These are phyloP conservation scores for Amborella trichopoda DNA, from an alignment of 164 flowering plant species.

Conservation along the genomic window DNA sequence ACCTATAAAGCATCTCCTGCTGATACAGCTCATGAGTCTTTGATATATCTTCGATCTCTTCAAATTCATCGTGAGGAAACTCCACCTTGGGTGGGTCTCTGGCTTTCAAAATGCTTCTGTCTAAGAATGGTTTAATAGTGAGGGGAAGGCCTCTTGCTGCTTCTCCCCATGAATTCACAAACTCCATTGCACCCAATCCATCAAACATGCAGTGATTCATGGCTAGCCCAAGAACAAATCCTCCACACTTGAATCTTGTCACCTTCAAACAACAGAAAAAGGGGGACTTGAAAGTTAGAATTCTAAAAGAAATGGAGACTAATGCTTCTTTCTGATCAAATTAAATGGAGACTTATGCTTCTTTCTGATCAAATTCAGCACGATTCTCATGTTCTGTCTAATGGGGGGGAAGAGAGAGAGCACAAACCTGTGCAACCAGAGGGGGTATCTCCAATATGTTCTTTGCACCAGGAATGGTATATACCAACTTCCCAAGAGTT, in stretches of 20 bases:
- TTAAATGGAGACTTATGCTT: too few species aligned
- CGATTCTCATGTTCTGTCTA: too few species aligned
- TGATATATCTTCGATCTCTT: slow-evolving; percentile 63
- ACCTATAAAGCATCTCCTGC: slow-evolving; percentile 47
- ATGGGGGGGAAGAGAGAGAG: too few species aligned
- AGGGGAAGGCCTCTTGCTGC: slow-evolving; percentile 52
- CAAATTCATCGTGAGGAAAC: slow-evolving; percentile 66
- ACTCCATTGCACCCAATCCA: slow-evolving; percentile 82
- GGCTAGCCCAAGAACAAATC: slow-evolving; percentile 64
- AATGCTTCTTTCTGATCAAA: too few species aligned
- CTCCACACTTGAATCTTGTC: slow-evolving; percentile 85
- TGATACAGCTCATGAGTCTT: slow-evolving; percentile 34
- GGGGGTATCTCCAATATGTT: slow-evolving; percentile 72
- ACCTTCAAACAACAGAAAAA: slow-evolving; percentile 41
- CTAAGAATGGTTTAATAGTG: slow-evolving; percentile 41
- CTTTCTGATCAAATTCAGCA: too few species aligned
- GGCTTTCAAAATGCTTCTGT: slow-evolving; percentile 47
- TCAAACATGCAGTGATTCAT: slow-evolving; percentile 83
- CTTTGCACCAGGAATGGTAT: slow-evolving; percentile 58
- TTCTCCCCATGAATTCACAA: slow-evolving; percentile 82
- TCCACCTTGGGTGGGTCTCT: slow-evolving; percentile 53
- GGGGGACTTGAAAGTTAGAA: too few species aligned
- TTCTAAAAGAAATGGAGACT: too few species aligned
- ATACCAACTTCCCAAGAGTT: slow-evolving; percentile 70
- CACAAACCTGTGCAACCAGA: slow-evolving; percentile 60